Base-by-base conservation (phyloP, 2,329 filamentous ascomycete species). In the Hortaea sp. region DNA sequence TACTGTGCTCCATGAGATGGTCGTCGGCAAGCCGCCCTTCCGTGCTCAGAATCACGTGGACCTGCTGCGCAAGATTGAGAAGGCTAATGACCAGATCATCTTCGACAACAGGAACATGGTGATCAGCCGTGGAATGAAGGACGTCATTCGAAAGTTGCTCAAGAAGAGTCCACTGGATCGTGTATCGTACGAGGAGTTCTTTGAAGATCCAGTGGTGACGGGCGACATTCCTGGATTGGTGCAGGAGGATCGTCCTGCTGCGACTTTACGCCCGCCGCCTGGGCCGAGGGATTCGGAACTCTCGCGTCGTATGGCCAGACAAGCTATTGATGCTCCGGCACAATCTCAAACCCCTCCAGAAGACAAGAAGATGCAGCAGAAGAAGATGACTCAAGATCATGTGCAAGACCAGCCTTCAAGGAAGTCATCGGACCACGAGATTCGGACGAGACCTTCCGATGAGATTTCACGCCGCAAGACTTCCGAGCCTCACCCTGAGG, bases 1-100 rank as follows among this genome's bases (percentile, higher is more conserved):
- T 43, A 95, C 92, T 12, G 92, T 98, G 6, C 71, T 94, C 27
- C 95, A 88, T 63, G 92, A 98, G 69, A 95, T 98, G 89, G 81
- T 92, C 50, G 86, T 83, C 5, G 90, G 89, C 44, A 84, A 80
- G 51, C 88, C 92, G 20, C 92, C 92, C 0, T 98, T 97, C 68
- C 78, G 88, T 54, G 92, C 92, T 30, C 81, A 80, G 46, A 97
- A 98, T 62, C 92, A 98, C 61, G 89, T 98, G 37, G 92, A 98
- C 63, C 72, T 98, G 32, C 75, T 97, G 39, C 81, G 87, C 50
- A 92, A 85, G 69, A 98, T 98, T 53, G 90, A 97, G 64, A 83
- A 83, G 49, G 82, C 84, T 12, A 84, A 94, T 52, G 90, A 97
- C 62, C 74, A 79, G 51, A 94, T 97, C 66, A 81, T 77, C 53